Percentiles rank a stretch among this genome's conserved stretches.
phyloP scores from a whole-genome alignment of 495 filamentous ascomycete genomes.

The Podospora comata region DNA sequence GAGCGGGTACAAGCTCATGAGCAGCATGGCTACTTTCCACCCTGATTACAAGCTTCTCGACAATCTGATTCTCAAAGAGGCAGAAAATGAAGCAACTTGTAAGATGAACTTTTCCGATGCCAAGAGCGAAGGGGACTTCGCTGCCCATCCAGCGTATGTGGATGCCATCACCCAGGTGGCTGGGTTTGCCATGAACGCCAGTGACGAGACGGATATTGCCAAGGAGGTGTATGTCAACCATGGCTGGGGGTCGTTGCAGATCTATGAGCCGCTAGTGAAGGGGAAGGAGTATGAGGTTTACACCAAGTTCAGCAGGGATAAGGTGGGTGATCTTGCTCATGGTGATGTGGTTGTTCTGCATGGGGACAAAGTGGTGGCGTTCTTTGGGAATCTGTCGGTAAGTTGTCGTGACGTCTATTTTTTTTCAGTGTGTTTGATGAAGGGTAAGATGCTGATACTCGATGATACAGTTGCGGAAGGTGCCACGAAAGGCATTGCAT shows the following conservation, averaged over 20 bases:
- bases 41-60: constrained; percentile 61
- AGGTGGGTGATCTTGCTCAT: constrained; percentile 22
- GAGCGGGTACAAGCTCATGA: not conserved
- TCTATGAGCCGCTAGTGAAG: constrained; percentile 60
- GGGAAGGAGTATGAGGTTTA: constrained; percentile 58
- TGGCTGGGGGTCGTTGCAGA: constrained; percentile 58
- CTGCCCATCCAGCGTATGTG: constrained; percentile 63
- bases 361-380: constrained; percentile 34
- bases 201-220: constrained; percentile 57
- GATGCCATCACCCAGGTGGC: constrained; percentile 59
- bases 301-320: constrained; percentile 47
- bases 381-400: constrained; percentile 10
- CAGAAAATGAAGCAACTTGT: constrained; percentile 61
- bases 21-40: constrained; percentile 1
- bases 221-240: constrained; percentile 61
- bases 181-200: constrained; percentile 72
- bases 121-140: constrained; percentile 49
- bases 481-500: constrained; percentile 1
- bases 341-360: constrained; percentile 45
- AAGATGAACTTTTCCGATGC: constrained; percentile 56
- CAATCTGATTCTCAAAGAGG: constrained; percentile 65
- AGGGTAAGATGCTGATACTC: not conserved
- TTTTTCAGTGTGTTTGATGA: not conserved
- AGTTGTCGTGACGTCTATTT: not conserved
- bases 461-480: constrained; percentile 6